These are phyloP conservation scores for Claviceps sp. DNA, from an alignment of 2,329 filamentous ascomycete species.

Conservation along the genomic window DNA sequence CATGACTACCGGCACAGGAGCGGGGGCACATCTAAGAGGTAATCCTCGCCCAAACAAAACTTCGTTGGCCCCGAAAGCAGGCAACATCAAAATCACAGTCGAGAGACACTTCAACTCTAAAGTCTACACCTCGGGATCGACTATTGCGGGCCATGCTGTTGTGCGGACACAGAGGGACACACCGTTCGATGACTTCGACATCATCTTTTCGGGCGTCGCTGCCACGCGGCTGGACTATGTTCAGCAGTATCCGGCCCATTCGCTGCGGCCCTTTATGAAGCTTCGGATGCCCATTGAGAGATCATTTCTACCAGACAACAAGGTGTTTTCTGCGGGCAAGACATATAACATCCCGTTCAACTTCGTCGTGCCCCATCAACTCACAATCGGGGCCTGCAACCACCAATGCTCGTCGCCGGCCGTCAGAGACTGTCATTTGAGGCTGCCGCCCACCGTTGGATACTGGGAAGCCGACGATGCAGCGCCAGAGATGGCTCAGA, in stretches of 20 bases:
- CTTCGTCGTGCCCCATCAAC: conserved; percentile 44
- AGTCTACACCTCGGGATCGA: conserved; percentile 42
- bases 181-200: conserved; percentile 37
- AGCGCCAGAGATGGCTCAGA: conserved; percentile 38
- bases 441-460: conserved; percentile 38
- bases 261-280: conserved; percentile 41
- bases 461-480: conserved; percentile 42
- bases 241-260: conserved; percentile 31
- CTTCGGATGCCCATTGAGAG: conserved; percentile 38
- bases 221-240: conserved; percentile 39
- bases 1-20: conserved; percentile 2
- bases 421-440: conserved; percentile 38
- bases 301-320: conserved; percentile 31
- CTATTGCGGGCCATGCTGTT: conserved; percentile 34
- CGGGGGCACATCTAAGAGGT: background rate
- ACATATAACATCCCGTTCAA: conserved; percentile 42
- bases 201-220: conserved; percentile 37
- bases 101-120: conserved; percentile 40
- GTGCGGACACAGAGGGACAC: conserved; percentile 32
- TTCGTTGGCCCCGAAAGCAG: background rate
- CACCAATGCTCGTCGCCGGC: conserved; percentile 31
- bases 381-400: conserved; percentile 43
- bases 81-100: conserved; percentile 32
- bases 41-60: background rate
- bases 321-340: conserved; percentile 33